Conservation (phyloP, 148 eudicot species). For the Camellia granthamiana region DNA sequence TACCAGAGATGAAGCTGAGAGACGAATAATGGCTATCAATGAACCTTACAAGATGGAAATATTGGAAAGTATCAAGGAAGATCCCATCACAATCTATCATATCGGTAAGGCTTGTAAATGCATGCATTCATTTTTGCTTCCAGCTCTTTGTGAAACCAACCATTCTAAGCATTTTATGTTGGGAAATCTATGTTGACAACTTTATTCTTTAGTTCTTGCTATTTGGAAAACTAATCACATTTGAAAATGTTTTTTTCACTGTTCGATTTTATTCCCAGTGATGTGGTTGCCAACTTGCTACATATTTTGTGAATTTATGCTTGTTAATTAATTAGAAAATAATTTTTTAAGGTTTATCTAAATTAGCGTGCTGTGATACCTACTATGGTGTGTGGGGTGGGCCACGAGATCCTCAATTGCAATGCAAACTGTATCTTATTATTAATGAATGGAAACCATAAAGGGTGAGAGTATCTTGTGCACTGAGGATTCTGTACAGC, state of each 20-base stretch:
- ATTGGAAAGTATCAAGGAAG: slow-evolving; percentile 80
- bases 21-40: slow-evolving; percentile 70
- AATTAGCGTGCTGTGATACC: neutral
- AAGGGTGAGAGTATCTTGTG: neutral
- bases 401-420: neutral
- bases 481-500: neutral
- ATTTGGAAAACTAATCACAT: neutral
- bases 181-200: neutral
- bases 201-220: neutral
- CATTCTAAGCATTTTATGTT: neutral
- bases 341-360: neutral
- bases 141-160: slow-evolving; percentile 11
- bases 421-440: neutral
- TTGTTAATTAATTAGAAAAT: no score
- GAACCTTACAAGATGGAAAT: slow-evolving; percentile 96
- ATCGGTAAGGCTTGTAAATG: slow-evolving; percentile 50
- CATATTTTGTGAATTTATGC: neutral
- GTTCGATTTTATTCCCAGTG: neutral
- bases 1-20: slow-evolving; percentile 87
- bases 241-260: neutral
- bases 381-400: neutral
- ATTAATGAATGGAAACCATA: neutral
- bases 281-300: neutral
- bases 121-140: neutral
- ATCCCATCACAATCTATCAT: slow-evolving; percentile 94